Percentiles rank a stretch among this genome's conserved stretches.
Conservation (phyloP, 768 basidiomycete species). For the Psilocybe tampanensis region DNA sequence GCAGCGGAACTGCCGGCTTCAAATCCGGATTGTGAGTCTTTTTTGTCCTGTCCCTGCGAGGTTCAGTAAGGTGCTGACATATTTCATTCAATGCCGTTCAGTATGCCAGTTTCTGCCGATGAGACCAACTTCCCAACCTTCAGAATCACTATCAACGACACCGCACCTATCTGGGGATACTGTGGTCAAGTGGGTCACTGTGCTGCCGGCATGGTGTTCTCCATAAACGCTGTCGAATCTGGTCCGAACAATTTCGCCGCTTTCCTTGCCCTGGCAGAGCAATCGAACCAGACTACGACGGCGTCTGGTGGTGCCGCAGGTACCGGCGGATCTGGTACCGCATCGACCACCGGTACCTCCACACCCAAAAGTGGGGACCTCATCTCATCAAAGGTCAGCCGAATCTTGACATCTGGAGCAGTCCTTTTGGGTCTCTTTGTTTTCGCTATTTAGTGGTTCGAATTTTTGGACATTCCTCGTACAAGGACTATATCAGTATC, state of each 20-base stretch:
- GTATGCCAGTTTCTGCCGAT: conserved; percentile 45
- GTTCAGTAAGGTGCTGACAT: background rate
- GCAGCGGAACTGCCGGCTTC: conserved; percentile 33
- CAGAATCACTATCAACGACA: conserved; percentile 52
- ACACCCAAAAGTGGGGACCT: background rate
- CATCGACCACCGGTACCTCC: background rate
- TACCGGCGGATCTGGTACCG: background rate
- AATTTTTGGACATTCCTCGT: background rate
- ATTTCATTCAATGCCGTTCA: conserved; percentile 10
- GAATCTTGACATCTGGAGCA: background rate
- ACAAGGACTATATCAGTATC: background rate
- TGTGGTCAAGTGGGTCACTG: conserved; percentile 59
- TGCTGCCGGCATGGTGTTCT: conserved; percentile 62
- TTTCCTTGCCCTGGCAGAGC: conserved; percentile 41
- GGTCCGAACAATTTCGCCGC: conserved; percentile 54
- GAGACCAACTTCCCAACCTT: conserved; percentile 47
- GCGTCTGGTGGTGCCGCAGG: conserved; percentile 15
- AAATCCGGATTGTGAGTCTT: conserved; percentile 45
- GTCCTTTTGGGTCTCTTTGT: background rate
- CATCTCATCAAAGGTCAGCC: background rate
- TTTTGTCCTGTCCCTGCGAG: background rate
- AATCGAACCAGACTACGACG: background rate
- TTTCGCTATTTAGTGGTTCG: background rate
- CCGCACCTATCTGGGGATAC: conserved; percentile 60
- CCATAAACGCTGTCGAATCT: conserved; percentile 55